Percentiles rank a stretch among this genome's conserved stretches.
Conservation (phyloP, 176 grass and related monocot species). For the Miscanthus lutarioriparius region DNA sequence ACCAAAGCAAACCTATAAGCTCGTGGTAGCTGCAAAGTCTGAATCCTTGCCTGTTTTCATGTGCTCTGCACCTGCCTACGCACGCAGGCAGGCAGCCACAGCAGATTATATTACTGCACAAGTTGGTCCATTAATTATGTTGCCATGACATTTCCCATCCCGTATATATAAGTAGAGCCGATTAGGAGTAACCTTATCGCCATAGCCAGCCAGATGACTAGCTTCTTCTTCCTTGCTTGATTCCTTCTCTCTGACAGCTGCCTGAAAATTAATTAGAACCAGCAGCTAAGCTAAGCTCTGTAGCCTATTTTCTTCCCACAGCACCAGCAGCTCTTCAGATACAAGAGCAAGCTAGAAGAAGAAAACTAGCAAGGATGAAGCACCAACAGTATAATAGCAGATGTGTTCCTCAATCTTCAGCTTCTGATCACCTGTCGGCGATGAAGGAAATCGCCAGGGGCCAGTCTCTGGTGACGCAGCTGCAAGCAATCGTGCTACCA, state of each 20-base stretch:
- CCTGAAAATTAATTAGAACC: not conserved
- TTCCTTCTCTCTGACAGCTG: not conserved
- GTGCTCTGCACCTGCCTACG: conserved; percentile 21
- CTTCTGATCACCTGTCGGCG: not conserved
- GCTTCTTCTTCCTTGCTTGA: not conserved
- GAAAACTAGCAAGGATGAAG: not conserved
- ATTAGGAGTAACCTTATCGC: not conserved
- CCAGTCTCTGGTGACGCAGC: conserved; percentile 45
- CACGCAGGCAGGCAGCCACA: not conserved
- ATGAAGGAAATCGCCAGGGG: conserved; percentile 40
- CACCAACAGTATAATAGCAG: not conserved
- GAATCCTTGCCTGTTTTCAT: not conserved
- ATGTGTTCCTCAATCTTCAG: not conserved
- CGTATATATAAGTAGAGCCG: not conserved
- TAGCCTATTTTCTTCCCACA: not conserved
- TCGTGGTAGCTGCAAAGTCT: not conserved
- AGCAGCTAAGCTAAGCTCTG: not conserved
- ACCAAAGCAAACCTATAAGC: not conserved
- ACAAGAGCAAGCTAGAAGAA: not conserved
- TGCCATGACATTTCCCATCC: not conserved
- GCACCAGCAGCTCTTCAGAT: not conserved
- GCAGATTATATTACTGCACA: not conserved
- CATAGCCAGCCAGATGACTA: not conserved
- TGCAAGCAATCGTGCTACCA: conserved; percentile 44
- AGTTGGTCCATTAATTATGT: not conserved